These are phyloP conservation scores for Salix caprea DNA, from an alignment of 345 rosid genomes.

Conservation along the genomic window DNA sequence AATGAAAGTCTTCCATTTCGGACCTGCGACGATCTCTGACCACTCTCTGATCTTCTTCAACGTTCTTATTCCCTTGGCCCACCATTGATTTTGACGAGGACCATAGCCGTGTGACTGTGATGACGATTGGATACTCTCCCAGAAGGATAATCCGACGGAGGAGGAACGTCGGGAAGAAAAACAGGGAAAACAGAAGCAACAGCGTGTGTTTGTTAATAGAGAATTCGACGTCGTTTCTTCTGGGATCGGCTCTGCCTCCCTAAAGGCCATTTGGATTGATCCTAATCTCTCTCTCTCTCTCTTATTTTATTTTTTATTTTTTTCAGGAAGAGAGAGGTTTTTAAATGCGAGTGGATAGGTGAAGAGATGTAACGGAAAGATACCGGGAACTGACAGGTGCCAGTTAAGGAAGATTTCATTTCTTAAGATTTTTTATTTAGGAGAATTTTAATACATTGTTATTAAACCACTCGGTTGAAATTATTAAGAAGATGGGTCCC, in stretches of 20 bases:
- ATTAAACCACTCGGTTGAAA: no score
- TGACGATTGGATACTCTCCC: constrained; percentile 47
- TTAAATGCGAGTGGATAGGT: not conserved
- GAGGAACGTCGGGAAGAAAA: constrained; percentile 37
- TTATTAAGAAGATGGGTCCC: no score
- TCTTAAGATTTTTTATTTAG: no score
- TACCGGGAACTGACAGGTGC: constrained; percentile 9
- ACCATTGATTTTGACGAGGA: constrained; percentile 27
- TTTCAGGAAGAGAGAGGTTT: not conserved
- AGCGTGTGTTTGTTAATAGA: constrained; percentile 27
- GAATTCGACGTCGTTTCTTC: constrained; percentile 10
- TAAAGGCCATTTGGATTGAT: not conserved
- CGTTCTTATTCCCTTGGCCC: constrained; percentile 49
- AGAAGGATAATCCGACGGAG: constrained; percentile 41
- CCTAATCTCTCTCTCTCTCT: not conserved
- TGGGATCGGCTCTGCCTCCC: not conserved
- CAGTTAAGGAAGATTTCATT: not conserved
- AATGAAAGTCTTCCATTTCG: constrained; percentile 92
- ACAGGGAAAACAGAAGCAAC: constrained; percentile 62
- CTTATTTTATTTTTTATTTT: not conserved
- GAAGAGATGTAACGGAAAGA: constrained; percentile 9
- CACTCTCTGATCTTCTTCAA: constrained; percentile 65
- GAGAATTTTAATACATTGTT: no score
- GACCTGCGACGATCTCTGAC: constrained; percentile 97
- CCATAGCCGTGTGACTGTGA: constrained; percentile 14